These are phyloP conservation scores for Flueggea neowawraea DNA, from an alignment of 441 rosid species.

Conservation along the genomic window DNA sequence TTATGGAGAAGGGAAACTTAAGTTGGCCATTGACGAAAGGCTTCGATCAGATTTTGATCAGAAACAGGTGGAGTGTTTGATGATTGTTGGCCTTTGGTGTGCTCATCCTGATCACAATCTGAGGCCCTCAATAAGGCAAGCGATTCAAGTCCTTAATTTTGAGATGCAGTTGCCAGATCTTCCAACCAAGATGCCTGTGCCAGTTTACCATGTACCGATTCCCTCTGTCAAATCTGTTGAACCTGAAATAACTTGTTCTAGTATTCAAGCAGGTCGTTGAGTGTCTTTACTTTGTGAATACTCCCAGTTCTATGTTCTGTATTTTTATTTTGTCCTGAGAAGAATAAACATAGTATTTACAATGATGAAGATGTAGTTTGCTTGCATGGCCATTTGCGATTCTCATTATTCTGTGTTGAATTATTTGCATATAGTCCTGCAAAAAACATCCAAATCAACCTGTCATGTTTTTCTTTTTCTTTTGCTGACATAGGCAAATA, in stretches of 20 bases:
- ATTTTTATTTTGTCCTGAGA: too few species aligned
- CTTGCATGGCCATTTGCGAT: too few species aligned
- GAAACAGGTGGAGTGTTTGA: constrained; percentile 11
- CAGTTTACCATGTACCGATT: constrained; percentile 24
- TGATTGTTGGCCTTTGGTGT: constrained; percentile 21
- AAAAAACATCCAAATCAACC: too few species aligned
- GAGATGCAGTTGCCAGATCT: constrained; percentile 6
- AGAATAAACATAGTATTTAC: too few species aligned
- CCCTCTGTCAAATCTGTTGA: constrained; percentile 11
- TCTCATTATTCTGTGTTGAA: too few species aligned
- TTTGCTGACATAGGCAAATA: neutral
- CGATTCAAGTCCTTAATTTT: constrained; percentile 10
- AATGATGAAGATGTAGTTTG: too few species aligned
- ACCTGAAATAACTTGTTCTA: constrained; percentile 20
- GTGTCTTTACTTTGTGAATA: neutral
- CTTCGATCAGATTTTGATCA: constrained; percentile 1
- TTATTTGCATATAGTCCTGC: constrained; percentile 1
- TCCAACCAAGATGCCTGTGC: constrained; percentile 22
- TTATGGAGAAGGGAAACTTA: constrained; percentile 1
- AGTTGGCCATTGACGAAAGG: constrained; percentile 5
- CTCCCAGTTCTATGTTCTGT: neutral
- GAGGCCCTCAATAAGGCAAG: constrained; percentile 22
- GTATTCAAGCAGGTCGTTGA: constrained; percentile 26
- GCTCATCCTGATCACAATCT: constrained; percentile 14
- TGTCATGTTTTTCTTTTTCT: too few species aligned